phyloP scores from a whole-genome alignment of 352 stramenopile genomes.

The Pythium sp. region DNA sequence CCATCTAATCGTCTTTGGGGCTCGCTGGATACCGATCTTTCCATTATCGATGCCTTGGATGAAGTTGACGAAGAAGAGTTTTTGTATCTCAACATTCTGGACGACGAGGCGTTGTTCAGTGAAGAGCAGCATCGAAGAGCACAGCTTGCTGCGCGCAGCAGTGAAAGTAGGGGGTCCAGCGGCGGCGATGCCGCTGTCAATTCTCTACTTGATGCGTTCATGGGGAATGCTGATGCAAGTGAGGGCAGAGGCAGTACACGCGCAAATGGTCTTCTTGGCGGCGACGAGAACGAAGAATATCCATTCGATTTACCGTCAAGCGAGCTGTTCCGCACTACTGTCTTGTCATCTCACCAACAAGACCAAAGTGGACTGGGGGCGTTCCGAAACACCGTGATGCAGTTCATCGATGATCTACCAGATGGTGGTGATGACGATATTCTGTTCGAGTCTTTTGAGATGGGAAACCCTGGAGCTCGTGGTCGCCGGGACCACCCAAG shows the following conservation, averaged over 20 bases:
- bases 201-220: slow-evolving; percentile 17
- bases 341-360: slow-evolving; percentile 6
- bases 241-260: background rate
- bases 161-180: background rate
- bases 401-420: slow-evolving; percentile 60
- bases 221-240: slow-evolving; percentile 4
- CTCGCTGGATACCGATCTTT: slow-evolving; percentile 67
- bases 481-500: slow-evolving; percentile 34
- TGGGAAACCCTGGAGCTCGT: slow-evolving; percentile 29
- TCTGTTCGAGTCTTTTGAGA: slow-evolving; percentile 57
- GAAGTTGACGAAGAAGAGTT: slow-evolving; percentile 85
- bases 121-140: slow-evolving; percentile 54
- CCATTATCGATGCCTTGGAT: slow-evolving; percentile 68
- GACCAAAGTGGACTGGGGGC: slow-evolving; percentile 7
- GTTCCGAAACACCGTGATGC: slow-evolving; percentile 26
- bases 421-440: slow-evolving; percentile 53
- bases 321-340: slow-evolving; percentile 15
- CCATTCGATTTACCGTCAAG: slow-evolving; percentile 18
- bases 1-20: slow-evolving; percentile 56
- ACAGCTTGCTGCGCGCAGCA: slow-evolving; percentile 27
- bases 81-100: slow-evolving; percentile 72
- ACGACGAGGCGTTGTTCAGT: slow-evolving; percentile 57
- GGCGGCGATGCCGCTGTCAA: background rate
- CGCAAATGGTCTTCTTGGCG: background rate
- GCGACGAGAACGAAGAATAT: slow-evolving; percentile 12